Evolutionary conservation across 441 rosid species (phyloP).

Genomic region (Erysimum cheiri): DNA sequence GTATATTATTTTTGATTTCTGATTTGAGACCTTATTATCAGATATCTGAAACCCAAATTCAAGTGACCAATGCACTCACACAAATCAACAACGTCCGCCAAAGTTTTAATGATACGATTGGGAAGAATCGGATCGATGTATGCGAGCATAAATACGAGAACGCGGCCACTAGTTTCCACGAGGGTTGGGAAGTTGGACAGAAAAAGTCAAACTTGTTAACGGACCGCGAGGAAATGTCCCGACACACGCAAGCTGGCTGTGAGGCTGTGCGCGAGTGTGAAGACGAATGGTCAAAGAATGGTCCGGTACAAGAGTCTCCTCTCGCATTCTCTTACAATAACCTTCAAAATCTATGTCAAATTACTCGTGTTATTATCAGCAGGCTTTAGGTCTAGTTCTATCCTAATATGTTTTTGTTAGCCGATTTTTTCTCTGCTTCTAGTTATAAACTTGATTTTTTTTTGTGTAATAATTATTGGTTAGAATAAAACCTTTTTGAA

Average conservation of each 20-base stretch:
- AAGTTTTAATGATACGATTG: neutral
- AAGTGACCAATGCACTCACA: neutral
- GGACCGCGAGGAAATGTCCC: neutral
- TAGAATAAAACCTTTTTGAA: neutral
- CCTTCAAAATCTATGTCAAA: neutral
- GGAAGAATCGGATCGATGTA: neutral
- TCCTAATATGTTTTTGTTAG: no score
- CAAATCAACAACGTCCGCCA: neutral
- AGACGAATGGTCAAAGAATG: conserved; percentile 18
- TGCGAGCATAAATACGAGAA: neutral
- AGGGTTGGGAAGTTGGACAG: neutral
- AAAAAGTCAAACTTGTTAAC: neutral
- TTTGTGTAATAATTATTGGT: neutral
- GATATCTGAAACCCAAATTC: neutral
- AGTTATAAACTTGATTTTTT: neutral
- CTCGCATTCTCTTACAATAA: neutral
- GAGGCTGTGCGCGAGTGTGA: neutral
- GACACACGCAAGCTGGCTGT: neutral
- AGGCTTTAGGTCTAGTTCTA: neutral
- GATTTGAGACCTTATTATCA: neutral
- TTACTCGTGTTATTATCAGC: conserved; percentile 1
- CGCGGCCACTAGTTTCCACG: neutral
- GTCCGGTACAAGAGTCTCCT: conserved; percentile 3
- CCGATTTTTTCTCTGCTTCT: neutral
- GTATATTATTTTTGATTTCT: neutral